Conservation (phyloP, 139 green algal genomes). For the Picochlorum sp. region DNA sequence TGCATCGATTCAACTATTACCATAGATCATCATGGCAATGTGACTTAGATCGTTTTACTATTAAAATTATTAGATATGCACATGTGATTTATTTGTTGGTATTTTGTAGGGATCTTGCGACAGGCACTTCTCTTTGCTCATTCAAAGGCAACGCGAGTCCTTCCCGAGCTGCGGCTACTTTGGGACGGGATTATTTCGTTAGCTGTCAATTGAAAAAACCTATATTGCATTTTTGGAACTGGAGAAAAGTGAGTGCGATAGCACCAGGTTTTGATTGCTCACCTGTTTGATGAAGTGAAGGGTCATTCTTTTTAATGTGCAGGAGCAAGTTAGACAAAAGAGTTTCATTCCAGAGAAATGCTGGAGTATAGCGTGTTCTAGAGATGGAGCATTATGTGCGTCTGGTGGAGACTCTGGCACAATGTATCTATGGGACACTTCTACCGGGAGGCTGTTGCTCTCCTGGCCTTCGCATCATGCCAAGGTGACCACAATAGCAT, state of each 20-base stretch:
- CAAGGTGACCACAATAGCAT: constrained; percentile 53
- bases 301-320: neutral
- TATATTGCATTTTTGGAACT: constrained; percentile 63
- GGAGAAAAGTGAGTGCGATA: constrained; percentile 54
- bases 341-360: constrained; percentile 53
- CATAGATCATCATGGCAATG: too few relatives aligned
- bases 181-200: constrained; percentile 63
- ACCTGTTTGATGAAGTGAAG: neutral
- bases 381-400: constrained; percentile 39
- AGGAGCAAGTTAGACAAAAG: constrained; percentile 64
- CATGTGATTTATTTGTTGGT: neutral
- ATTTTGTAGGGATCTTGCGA: constrained; percentile 54
- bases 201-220: constrained; percentile 45
- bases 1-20: too few relatives aligned
- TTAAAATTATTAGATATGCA: too few relatives aligned
- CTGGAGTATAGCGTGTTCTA: constrained; percentile 32
- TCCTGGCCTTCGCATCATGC: constrained; percentile 85
- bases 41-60: too few relatives aligned
- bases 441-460: constrained; percentile 58
- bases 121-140: constrained; percentile 36
- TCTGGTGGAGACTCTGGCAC: constrained; percentile 54
- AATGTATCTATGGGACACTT: constrained; percentile 67
- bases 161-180: constrained; percentile 28
- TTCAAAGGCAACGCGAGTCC: constrained; percentile 48
- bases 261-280: neutral